Evolutionary conservation across 495 filamentous ascomycete genomes (phyloP).

Genomic region (Aspergillus saccharolyticus): DNA sequence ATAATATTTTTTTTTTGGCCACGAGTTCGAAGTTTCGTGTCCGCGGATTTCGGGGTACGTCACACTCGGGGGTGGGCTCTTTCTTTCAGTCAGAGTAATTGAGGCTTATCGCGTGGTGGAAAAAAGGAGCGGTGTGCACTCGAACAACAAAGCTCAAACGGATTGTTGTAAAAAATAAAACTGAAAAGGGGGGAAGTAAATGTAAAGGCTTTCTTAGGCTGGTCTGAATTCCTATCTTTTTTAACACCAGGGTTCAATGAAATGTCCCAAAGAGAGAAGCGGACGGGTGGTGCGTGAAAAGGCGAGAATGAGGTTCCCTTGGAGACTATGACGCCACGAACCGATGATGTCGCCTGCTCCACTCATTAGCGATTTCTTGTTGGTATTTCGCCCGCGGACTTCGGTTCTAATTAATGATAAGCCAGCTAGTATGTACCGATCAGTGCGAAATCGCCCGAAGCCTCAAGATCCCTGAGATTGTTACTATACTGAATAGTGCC

Average conservation of each 20-base stretch:
- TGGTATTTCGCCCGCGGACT: neutral
- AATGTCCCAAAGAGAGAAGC: neutral
- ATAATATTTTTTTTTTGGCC: conserved; percentile 1
- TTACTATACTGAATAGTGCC: neutral
- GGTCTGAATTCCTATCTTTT: neutral
- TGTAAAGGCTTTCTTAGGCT: neutral
- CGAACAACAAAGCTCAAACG: neutral
- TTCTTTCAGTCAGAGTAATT: too few relatives aligned
- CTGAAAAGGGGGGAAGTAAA: conserved; percentile 15
- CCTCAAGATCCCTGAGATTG: neutral
- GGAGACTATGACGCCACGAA: conserved; percentile 7
- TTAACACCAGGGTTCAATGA: neutral
- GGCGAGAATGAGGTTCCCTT: conserved; percentile 5
- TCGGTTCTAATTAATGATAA: neutral
- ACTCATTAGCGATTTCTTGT: conserved; percentile 12
- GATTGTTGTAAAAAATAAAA: conserved; percentile 4
- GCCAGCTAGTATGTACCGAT: conserved; percentile 16
- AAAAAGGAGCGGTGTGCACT: conserved; percentile 2
- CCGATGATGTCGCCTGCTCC: conserved; percentile 34
- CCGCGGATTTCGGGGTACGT: conserved; percentile 1
- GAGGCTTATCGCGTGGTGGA: neutral
- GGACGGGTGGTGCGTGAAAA: neutral
- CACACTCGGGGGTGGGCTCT: neutral
- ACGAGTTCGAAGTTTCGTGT: neutral
- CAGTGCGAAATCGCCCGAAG: neutral